Conservation (phyloP, 2,329 filamentous ascomycete species). For the Pseudonectria buxi region DNA sequence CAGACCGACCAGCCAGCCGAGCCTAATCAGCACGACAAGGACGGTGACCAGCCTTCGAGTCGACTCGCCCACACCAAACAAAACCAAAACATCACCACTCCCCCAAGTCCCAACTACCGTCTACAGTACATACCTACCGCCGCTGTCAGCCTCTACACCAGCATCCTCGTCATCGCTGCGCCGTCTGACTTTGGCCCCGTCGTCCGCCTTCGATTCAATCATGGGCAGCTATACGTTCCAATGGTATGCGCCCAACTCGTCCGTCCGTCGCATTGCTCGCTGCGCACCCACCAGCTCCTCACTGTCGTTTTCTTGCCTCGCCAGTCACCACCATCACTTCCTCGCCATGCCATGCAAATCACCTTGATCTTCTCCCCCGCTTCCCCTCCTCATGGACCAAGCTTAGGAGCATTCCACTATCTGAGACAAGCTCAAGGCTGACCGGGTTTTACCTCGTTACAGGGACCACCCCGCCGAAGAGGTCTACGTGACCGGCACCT, state of each 20-base stretch:
- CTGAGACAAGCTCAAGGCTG: conserved; percentile 17
- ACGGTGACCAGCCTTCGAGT: not conserved
- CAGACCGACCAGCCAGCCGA: no score
- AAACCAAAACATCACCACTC: not conserved
- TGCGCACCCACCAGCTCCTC: not conserved
- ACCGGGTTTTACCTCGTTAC: conserved; percentile 16
- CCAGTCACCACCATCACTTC: no score
- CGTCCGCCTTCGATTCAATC: conserved; percentile 22
- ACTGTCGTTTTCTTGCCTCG: not conserved
- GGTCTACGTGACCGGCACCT: conserved; percentile 92
- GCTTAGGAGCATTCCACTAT: conserved; percentile 8
- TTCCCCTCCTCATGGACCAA: not conserved
- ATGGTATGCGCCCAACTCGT: conserved; percentile 46
- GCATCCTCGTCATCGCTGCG: conserved; percentile 1
- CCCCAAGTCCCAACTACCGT: no score
- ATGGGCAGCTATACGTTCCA: conserved; percentile 67
- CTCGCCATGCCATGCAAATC: no score
- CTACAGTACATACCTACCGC: no score
- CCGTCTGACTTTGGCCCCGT: conserved; percentile 9
- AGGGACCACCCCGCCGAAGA: conserved; percentile 81
- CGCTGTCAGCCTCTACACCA: not conserved
- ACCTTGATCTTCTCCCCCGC: no score
- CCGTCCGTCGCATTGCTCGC: conserved; percentile 4
- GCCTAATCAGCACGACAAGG: no score
- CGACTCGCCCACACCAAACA: not conserved